These are phyloP conservation scores for Aspergillus quadrilineatus DNA, from an alignment of 2,329 filamentous ascomycete species.

Conservation along the genomic window DNA sequence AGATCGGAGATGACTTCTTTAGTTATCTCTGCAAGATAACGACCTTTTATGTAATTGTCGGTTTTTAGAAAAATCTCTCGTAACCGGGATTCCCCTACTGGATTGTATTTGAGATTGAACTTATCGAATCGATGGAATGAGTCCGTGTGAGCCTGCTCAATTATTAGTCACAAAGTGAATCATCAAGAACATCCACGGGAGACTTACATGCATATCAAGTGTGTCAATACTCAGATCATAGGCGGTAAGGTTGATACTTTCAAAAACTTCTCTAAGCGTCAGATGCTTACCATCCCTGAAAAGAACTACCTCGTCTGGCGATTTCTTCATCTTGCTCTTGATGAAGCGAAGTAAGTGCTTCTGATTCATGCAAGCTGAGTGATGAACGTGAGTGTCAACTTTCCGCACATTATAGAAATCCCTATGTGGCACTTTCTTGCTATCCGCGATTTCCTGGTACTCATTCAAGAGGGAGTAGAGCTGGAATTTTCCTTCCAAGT, in stretches of 20 bases:
- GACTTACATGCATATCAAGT: constrained; percentile 90
- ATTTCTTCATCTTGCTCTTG: constrained; percentile 99
- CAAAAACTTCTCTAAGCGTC: constrained; percentile 88
- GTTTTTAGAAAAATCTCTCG: constrained; percentile 99
- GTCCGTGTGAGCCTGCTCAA: constrained; percentile 78
- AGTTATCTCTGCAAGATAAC: constrained; percentile 94
- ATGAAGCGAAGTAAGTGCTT: constrained; percentile 98
- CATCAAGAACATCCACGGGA: neutral
- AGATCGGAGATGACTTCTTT: constrained; percentile 97
- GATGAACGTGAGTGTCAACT: constrained; percentile 97
- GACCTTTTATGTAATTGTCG: constrained; percentile 94
- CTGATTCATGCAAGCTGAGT: constrained; percentile 99
- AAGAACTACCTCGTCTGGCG: constrained; percentile 87
- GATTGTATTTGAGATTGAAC: constrained; percentile 99
- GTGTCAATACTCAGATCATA: constrained; percentile 99
- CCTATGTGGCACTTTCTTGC: constrained; percentile 93
- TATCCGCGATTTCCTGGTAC: constrained; percentile 96
- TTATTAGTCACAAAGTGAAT: constrained; percentile 11
- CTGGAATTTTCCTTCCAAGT: constrained; percentile 96
- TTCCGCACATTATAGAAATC: constrained; percentile 99
- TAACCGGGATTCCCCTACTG: constrained; percentile 89
- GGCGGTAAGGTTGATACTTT: constrained; percentile 94
- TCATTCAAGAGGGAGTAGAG: constrained; percentile 91
- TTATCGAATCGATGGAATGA: constrained; percentile 99
- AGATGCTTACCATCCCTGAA: constrained; percentile 89